These are phyloP conservation scores for Leishmania martiniquensis DNA, from an alignment of 208 protist species.

Conservation along the genomic window DNA sequence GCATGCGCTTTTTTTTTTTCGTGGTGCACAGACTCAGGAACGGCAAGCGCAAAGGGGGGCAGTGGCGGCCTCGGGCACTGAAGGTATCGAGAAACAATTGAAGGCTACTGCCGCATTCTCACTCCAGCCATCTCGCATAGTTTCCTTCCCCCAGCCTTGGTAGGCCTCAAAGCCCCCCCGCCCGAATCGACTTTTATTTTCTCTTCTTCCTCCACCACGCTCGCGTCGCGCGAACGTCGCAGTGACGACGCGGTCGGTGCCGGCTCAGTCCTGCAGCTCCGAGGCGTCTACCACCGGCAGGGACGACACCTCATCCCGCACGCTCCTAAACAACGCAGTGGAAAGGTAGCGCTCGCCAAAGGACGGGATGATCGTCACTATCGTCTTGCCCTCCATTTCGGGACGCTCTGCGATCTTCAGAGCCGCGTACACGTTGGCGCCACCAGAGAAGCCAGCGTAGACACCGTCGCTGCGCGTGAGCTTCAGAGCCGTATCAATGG, in stretches of 20 bases:
- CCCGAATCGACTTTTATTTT: not conserved
- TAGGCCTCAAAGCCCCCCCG: too few relatives aligned
- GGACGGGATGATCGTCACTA: constrained; percentile 89
- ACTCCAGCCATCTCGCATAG: not conserved
- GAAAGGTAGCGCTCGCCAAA: constrained; percentile 93
- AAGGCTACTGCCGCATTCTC: not conserved
- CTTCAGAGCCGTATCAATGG: constrained; percentile 69
- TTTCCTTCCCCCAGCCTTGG: not conserved
- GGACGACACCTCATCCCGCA: constrained; percentile 66
- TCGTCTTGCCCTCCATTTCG: constrained; percentile 88
- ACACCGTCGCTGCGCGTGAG: constrained; percentile 82
- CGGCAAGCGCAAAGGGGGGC: not conserved
- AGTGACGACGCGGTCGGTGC: constrained; percentile 18
- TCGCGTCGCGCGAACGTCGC: not conserved
- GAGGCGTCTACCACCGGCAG: constrained; percentile 78
- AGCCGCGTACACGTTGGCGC: constrained; percentile 86
- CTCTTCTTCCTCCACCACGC: not conserved
- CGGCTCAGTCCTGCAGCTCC: constrained; percentile 55
- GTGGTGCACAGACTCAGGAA: not conserved
- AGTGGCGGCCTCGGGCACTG: not conserved
- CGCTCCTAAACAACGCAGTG: constrained; percentile 71
- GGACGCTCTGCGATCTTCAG: constrained; percentile 80
- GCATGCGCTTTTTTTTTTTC: not conserved
- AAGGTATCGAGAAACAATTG: not conserved
- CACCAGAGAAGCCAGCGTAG: constrained; percentile 83